Evolutionary conservation across 2,329 filamentous ascomycete genomes (phyloP).

Genomic region (Cladosporium sphaerospermum): DNA sequence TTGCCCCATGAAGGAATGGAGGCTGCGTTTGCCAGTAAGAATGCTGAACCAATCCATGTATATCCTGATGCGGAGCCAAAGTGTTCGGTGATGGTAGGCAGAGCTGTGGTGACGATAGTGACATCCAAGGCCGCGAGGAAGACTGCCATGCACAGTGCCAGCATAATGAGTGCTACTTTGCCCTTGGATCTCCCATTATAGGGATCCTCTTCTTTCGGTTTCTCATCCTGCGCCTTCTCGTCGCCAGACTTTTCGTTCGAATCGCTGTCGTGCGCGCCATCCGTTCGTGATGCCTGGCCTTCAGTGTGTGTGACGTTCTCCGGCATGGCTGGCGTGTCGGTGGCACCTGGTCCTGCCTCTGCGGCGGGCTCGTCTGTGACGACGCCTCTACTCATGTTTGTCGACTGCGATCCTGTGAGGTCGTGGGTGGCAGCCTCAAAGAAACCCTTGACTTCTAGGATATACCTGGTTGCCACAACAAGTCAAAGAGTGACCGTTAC

Average conservation of each 20-base stretch:
- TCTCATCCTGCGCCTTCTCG: slow-evolving; percentile 11
- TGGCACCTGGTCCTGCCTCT: slow-evolving; percentile 17
- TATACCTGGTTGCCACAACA: slow-evolving; percentile 2
- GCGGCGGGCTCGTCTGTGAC: slow-evolving; percentile 16
- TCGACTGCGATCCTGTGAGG: not conserved
- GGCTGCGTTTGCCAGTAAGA: slow-evolving; percentile 44
- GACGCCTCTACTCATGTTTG: not conserved
- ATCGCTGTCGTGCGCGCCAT: slow-evolving; percentile 10
- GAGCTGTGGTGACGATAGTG: slow-evolving; percentile 56
- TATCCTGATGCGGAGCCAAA: slow-evolving; percentile 47
- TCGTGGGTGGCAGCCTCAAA: too few species aligned
- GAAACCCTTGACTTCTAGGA: too few species aligned
- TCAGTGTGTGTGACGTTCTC: slow-evolving; percentile 15
- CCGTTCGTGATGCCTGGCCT: slow-evolving; percentile 15
- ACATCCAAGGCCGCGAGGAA: slow-evolving; percentile 57
- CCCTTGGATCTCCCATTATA: slow-evolving; percentile 24
- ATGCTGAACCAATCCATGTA: slow-evolving; percentile 49
- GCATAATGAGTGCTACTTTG: slow-evolving; percentile 45
- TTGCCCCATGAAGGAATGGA: slow-evolving; percentile 57
- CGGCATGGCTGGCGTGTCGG: slow-evolving; percentile 15
- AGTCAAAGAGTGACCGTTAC: not conserved
- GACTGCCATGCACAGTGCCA: slow-evolving; percentile 46
- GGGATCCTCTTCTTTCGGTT: slow-evolving; percentile 13
- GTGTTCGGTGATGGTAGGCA: slow-evolving; percentile 53
- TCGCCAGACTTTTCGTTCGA: slow-evolving; percentile 4